Conservation (phyloP, 495 filamentous ascomycete genomes). For the Hypoxylon fuscum region DNA sequence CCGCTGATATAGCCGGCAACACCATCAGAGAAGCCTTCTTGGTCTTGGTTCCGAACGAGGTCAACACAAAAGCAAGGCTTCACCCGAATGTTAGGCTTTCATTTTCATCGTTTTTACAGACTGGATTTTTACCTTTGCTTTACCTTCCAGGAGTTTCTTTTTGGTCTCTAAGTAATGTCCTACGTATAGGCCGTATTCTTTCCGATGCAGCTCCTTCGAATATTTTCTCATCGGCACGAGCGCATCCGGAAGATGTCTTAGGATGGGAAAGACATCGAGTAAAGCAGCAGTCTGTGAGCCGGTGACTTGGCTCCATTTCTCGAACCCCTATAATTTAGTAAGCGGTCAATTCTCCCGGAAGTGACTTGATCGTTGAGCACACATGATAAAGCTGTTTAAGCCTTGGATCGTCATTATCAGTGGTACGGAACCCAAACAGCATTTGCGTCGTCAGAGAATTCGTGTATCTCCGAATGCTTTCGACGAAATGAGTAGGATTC, state of each 20-base stretch:
- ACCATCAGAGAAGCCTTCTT: conserved; percentile 51
- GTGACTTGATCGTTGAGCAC: neutral
- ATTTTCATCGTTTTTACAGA: neutral
- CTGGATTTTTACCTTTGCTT: conserved; percentile 33
- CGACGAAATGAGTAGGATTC: conserved; percentile 20
- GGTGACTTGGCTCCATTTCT: conserved; percentile 58
- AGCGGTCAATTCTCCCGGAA: neutral
- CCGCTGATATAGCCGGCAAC: conserved; percentile 57
- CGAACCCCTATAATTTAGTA: conserved; percentile 48
- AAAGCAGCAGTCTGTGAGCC: conserved; percentile 49
- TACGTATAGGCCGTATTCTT: conserved; percentile 47
- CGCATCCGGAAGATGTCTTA: conserved; percentile 53
- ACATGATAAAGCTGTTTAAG: conserved; percentile 62
- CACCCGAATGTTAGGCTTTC: neutral
- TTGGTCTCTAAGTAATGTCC: conserved; percentile 53
- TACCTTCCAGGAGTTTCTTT: conserved; percentile 42
- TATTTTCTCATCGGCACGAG: conserved; percentile 45
- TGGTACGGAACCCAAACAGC: conserved; percentile 63
- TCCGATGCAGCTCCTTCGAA: conserved; percentile 40
- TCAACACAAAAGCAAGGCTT: conserved; percentile 54
- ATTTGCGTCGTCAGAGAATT: conserved; percentile 65
- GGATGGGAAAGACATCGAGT: conserved; percentile 55
- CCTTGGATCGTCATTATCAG: conserved; percentile 58
- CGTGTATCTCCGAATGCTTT: conserved; percentile 57
- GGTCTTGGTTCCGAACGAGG: conserved; percentile 48